A percentile compares a stretch with the other conserved stretches of the same genome.
phyloP scores from a whole-genome alignment of 2,329 filamentous ascomycete genomes.

The Ophiocordyceps unilateralis region DNA sequence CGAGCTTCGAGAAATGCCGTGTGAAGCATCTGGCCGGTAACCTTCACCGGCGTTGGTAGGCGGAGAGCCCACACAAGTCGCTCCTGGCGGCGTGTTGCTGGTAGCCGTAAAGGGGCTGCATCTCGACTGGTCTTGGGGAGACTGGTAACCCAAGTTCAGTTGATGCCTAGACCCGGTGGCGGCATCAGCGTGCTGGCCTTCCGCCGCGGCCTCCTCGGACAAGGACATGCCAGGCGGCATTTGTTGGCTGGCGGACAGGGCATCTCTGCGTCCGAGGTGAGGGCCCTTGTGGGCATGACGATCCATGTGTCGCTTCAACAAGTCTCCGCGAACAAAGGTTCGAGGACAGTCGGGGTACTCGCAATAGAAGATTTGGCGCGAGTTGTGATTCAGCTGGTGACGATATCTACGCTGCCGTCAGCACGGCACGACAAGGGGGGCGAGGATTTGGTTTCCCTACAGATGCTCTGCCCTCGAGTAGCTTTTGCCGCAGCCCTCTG shows the following conservation, averaged over 20 bases:
- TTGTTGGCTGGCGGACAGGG: neutral
- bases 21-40: conserved; percentile 2
- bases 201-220: too few relatives aligned
- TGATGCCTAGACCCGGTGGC: too few relatives aligned
- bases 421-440: too few relatives aligned
- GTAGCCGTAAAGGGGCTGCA: too few relatives aligned
- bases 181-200: too few relatives aligned
- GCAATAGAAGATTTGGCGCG: conserved; percentile 89
- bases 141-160: conserved; percentile 26
- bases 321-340: conserved; percentile 81
- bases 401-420: conserved; percentile 38
- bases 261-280: conserved; percentile 55
- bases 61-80: conserved; percentile 8
- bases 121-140: conserved; percentile 26
- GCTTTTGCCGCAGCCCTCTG: conserved; percentile 81
- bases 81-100: conserved; percentile 22
- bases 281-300: conserved; percentile 67
- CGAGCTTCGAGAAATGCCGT: neutral
- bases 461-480: conserved; percentile 94
- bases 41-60: conserved; percentile 1
- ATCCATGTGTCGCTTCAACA: conserved; percentile 73
- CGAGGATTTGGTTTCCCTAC: too few relatives aligned
- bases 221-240: neutral
- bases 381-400: conserved; percentile 89
- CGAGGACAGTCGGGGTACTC: conserved; percentile 82